Evolutionary conservation across 1,139 yeast species (phyloP), one percentile per base, ranked within the genome.

Genomic region (Ogataea hybrid): DNA sequence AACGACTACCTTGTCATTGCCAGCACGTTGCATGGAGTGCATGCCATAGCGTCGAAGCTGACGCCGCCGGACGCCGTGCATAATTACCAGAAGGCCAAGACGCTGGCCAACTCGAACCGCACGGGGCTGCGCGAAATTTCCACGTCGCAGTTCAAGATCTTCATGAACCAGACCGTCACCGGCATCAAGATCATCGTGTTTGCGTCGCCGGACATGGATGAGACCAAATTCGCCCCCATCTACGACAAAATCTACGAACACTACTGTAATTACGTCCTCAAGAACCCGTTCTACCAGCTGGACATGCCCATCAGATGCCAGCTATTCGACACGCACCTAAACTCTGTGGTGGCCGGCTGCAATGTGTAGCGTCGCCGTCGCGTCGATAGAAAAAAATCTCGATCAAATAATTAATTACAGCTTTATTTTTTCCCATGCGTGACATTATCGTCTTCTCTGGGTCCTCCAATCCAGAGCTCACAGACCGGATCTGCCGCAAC

Each of bases 251-350:
- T 88, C 5, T 88, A 90, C 63, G 70, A 79, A 43, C 53, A 82
- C 22, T 92, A 87, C 63, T 70, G 90, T 8, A 96, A 90, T 64
- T 89, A 84, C 59, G 97, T 89, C 46, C 82, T 92, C 89, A 94
- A 92, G 61, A 94, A 92, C 61, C 98, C 98, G 4, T 92, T 92
- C 58, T 88, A 92, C 61, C 84, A 92, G 32, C 61, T 88, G 51
- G 99, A 90, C 48, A 92, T 92, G 99, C 98, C 98, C 0, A 84
- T 92, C 11, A 78, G 94, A 53, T 83, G 92, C 53, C 77, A 75
- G 18, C 67, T 83, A 43, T 92, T 92, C 61, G 97, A 90, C 54
- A 61, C 67, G 35, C 77, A 77, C 51, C 69, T 85, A 22, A 59
- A 35, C 28, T 35, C 46, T n/a, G 41, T 48, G 3, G 47, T 49